Evolutionary conservation across 306 rosid genomes (phyloP), one percentile per base, ranked within the genome.

Genomic region (Prunus dulcis): DNA sequence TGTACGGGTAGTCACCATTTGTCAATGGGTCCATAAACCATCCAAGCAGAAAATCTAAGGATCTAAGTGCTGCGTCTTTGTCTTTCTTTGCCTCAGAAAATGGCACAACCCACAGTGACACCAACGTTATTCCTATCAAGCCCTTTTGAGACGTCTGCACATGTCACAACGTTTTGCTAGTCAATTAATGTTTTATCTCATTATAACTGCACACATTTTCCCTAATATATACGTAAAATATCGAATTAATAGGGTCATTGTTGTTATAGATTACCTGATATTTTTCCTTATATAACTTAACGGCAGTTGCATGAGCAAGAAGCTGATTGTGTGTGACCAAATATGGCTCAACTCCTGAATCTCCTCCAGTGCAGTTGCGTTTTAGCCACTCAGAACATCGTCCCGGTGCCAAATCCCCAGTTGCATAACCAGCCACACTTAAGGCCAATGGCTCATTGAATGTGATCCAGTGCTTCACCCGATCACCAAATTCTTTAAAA

Each of bases 21-120:
- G 68, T 64, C 17, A 85, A 12, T 13, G 84, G 88, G 20, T 82
- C 80, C 84, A 85, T 14, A 64, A 82, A 91, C 92, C 96, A 91
- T 67, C 91, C 91, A 66, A 87, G 47, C 75, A 49, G 58, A 70
- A 89, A 91, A 78, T 89, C 93, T 65, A 86, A 78, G 47, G 85
- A 84, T 32, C 92, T 61, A 30, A 8, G 7, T 5, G 87, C 82
- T 0, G 97, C 91, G 1, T 41, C 50, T 12, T 34, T 46, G 58
- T 89, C 85, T 5, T 22, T 27, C 66, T 23, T 80, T 23, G 82
- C 49, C 25, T 83, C 25, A 56, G 88, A 67, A 74, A 43, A 64
- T 2, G 93, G 93, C 63, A 82, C 15, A 11, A 79, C 71, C 93
- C 96, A 89, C 17, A 69, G 49, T 1, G 82, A 74, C 19, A 73